These are phyloP conservation scores for Nidularia pulvinata DNA, from an alignment of 768 basidiomycete genomes.

Conservation along the genomic window DNA sequence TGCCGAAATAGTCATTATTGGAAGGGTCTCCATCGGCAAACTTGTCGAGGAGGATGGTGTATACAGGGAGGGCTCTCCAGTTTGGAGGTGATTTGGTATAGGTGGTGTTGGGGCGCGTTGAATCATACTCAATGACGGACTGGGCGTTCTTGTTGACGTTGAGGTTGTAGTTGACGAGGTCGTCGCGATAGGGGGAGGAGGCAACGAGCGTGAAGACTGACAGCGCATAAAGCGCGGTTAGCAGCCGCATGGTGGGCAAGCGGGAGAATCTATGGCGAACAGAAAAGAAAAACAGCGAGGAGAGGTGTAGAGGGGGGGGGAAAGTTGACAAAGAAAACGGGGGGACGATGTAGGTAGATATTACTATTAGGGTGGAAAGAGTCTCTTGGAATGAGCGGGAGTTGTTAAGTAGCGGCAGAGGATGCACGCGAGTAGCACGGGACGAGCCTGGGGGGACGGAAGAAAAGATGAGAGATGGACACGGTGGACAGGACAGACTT, in stretches of 20 bases:
- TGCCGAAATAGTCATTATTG: constrained; percentile 88
- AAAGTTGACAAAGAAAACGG: neutral
- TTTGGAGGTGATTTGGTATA: constrained; percentile 83
- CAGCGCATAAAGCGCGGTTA: constrained; percentile 38
- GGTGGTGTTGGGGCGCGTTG: constrained; percentile 57
- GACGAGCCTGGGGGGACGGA: neutral
- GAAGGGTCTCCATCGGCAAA: constrained; percentile 92
- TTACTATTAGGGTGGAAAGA: neutral
- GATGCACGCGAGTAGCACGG: no score
- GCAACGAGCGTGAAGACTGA: constrained; percentile 33
- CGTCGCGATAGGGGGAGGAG: constrained; percentile 68
- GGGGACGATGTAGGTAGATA: neutral
- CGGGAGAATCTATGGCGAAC: constrained; percentile 7
- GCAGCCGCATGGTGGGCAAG: constrained; percentile 41
- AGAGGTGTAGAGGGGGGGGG: constrained; percentile 8
- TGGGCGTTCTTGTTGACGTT: constrained; percentile 76
- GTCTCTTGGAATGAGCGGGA: no score
- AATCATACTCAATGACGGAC: constrained; percentile 62
- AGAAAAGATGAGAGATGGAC: constrained; percentile 2
- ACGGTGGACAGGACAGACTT: neutral
- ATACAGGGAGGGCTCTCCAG: constrained; percentile 83
- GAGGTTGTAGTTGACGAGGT: constrained; percentile 74
- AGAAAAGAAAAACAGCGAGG: constrained; percentile 6
- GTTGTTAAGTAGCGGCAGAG: no score
- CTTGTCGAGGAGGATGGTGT: constrained; percentile 88